phyloP scores from a whole-genome alignment of 2,329 filamentous ascomycete genomes.

The Hypoxylon rubiginosum region DNA sequence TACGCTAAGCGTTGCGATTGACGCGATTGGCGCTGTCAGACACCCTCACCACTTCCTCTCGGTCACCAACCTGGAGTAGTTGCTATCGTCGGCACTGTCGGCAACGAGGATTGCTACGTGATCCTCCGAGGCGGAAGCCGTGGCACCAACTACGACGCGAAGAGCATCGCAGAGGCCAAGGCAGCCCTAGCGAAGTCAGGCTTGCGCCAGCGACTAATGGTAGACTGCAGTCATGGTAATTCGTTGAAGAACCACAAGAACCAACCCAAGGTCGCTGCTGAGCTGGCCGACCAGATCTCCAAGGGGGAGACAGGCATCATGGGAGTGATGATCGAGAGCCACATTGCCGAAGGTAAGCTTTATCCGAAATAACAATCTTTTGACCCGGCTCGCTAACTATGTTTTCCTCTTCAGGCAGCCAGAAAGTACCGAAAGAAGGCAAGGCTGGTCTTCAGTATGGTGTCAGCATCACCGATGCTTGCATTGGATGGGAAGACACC shows the following conservation, averaged over 20 bases:
- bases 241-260: slow-evolving; percentile 97
- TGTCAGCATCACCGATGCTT: slow-evolving; percentile 97
- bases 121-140: slow-evolving; percentile 93
- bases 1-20: slow-evolving; percentile 87
- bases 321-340: slow-evolving; percentile 99
- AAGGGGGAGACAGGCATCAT: slow-evolving; percentile 89
- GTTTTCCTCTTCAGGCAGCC: slow-evolving; percentile 69
- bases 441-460: slow-evolving; percentile 89
- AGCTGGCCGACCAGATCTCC: slow-evolving; percentile 85
- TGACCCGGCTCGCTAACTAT: slow-evolving; percentile 46
- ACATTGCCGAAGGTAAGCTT: slow-evolving; percentile 87
- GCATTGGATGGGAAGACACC: slow-evolving; percentile 94
- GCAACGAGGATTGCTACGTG: slow-evolving; percentile 97
- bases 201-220: slow-evolving; percentile 85
- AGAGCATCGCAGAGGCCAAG: slow-evolving; percentile 87
- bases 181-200: slow-evolving; percentile 80
- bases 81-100: slow-evolving; percentile 92
- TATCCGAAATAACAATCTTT: slow-evolving; percentile 16
- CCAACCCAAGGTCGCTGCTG: slow-evolving; percentile 91
- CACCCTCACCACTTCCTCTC: slow-evolving; percentile 97
- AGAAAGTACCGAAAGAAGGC: slow-evolving; percentile 92
- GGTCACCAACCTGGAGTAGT: slow-evolving; percentile 94
- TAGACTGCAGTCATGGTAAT: slow-evolving; percentile 98
- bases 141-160: slow-evolving; percentile 92
- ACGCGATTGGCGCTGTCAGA: slow-evolving; percentile 92